Percentiles rank a stretch among this genome's conserved stretches.
Conservation (phyloP, 768 basidiomycete genomes). For the Mycena belliarum region DNA sequence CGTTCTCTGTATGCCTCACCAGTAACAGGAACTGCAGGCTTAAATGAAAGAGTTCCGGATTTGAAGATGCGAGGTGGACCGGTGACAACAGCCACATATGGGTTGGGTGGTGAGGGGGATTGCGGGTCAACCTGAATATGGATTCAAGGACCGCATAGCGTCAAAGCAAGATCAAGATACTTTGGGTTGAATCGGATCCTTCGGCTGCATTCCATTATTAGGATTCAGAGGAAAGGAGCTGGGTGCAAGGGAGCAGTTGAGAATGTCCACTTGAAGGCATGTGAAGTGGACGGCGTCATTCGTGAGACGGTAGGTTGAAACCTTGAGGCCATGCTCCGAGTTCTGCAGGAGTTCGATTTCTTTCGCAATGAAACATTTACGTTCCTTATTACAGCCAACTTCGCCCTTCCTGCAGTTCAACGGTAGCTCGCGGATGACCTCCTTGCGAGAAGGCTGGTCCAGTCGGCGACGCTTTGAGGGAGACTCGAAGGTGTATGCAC, state of each 20-base stretch:
- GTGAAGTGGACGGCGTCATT: not conserved
- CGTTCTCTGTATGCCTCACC: not conserved
- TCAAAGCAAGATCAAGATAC: not conserved
- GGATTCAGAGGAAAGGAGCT: not conserved
- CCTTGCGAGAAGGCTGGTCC: not conserved
- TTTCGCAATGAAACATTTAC: conserved; percentile 7
- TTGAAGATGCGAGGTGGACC: conserved; percentile 18
- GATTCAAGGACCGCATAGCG: not conserved
- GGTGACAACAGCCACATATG: not conserved
- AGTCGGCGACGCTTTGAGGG: conserved; percentile 14
- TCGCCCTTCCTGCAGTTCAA: conserved; percentile 8
- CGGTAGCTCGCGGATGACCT: conserved; percentile 10
- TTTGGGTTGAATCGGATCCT: not conserved
- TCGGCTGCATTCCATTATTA: not conserved
- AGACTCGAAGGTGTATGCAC: not conserved
- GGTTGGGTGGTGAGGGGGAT: not conserved
- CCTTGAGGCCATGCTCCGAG: conserved; percentile 4
- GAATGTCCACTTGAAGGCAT: conserved; percentile 6
- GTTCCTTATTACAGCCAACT: not conserved
- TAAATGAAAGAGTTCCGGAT: conserved; percentile 19
- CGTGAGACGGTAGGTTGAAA: not conserved
- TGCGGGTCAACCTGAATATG: conserved; percentile 8
- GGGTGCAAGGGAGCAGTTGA: conserved; percentile 14
- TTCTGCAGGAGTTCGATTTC: conserved; percentile 14
- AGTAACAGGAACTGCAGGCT: not conserved